Conservation (phyloP, 2,329 filamentous ascomycete species). For the Colletotrichum falcatum region DNA sequence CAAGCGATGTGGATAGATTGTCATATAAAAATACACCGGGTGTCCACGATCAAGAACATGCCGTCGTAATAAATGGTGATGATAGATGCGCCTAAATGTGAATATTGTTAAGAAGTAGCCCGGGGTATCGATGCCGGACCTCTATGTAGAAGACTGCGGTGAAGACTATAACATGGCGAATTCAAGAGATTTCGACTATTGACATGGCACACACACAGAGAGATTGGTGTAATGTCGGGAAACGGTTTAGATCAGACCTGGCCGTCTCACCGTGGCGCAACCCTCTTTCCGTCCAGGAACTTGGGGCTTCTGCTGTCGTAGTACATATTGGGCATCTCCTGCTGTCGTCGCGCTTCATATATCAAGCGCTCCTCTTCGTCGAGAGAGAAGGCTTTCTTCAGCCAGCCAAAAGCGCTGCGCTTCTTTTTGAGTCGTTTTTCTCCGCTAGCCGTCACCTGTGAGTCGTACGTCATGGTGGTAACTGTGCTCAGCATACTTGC, state of each 20-base stretch:
- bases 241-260: background rate
- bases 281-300: conserved; percentile 67
- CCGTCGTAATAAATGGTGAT: background rate
- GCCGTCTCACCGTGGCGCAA: conserved; percentile 44
- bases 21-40: background rate
- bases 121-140: conserved; percentile 32
- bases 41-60: background rate
- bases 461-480: conserved; percentile 59
- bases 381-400: conserved; percentile 75
- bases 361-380: conserved; percentile 72
- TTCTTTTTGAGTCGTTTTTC: conserved; percentile 71
- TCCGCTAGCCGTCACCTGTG: conserved; percentile 47
- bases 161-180: conserved; percentile 7
- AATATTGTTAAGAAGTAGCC: background rate
- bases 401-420: conserved; percentile 74
- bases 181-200: background rate
- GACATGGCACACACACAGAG: background rate
- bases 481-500: conserved; percentile 70
- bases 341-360: conserved; percentile 67
- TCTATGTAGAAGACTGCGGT: conserved; percentile 12
- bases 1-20: background rate
- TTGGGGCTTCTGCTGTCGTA: conserved; percentile 63
- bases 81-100: conserved; percentile 9
- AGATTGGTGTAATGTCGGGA: background rate
- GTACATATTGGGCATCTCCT: conserved; percentile 60